phyloP scores from a whole-genome alignment of 1,139 yeast species.

The Taiozyma sp. region DNA sequence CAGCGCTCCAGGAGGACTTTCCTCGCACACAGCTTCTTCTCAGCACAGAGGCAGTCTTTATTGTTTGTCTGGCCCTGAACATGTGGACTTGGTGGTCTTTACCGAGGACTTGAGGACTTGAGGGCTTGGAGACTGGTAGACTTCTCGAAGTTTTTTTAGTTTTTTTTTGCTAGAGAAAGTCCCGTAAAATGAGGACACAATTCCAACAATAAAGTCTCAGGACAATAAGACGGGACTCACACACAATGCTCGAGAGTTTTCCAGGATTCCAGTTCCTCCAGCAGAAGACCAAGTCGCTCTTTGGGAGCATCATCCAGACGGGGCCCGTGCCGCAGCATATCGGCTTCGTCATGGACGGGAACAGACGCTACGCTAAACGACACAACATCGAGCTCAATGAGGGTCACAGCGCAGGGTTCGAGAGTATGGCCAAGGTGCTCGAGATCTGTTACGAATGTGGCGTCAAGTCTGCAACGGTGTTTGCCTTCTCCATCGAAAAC shows the following conservation, averaged over 20 bases:
- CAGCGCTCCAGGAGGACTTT: constrained; percentile 45
- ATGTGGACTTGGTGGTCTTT: too few relatives aligned
- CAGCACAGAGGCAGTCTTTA: too few relatives aligned
- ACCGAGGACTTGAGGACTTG: too few relatives aligned
- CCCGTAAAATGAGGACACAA: background rate
- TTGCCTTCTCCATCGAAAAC: constrained; percentile 95
- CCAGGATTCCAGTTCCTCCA: constrained; percentile 24
- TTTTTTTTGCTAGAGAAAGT: background rate
- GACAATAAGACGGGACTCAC: background rate
- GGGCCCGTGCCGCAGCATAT: constrained; percentile 88
- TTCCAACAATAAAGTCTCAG: too few relatives aligned
- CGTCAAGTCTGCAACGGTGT: constrained; percentile 79
- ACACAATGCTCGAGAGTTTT: constrained; percentile 7
- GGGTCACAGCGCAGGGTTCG: too few relatives aligned
- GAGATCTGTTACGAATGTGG: constrained; percentile 86
- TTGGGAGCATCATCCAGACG: constrained; percentile 59
- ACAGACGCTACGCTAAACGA: constrained; percentile 76
- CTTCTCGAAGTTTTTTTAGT: background rate
- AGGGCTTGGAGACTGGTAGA: too few relatives aligned
- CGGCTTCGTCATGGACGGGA: constrained; percentile 97
- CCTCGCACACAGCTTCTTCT: background rate
- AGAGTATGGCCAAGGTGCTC: constrained; percentile 69
- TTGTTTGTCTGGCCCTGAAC: too few relatives aligned
- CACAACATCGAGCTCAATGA: constrained; percentile 74
- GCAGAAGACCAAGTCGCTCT: constrained; percentile 44